These are phyloP conservation scores for Podospora sp. DNA, from an alignment of 495 filamentous ascomycete species.

Conservation along the genomic window DNA sequence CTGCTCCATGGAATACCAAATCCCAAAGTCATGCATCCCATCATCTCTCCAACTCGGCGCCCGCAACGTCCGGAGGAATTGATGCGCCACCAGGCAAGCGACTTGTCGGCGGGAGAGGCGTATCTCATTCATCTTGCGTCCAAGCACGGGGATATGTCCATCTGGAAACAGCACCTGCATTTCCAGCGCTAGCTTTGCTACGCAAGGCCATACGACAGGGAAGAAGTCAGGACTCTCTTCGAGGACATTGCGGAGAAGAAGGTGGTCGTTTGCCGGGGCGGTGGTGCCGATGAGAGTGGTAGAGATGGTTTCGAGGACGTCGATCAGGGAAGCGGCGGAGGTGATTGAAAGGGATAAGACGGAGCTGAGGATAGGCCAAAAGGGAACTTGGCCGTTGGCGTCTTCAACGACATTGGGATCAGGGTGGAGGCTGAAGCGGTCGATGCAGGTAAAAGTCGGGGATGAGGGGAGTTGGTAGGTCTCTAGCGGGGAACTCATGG, in stretches of 20 bases:
- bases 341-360: conserved; percentile 47
- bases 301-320: conserved; percentile 47
- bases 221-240: background rate
- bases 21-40: conserved; percentile 28
- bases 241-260: background rate
- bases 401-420: conserved; percentile 18
- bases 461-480: conserved; percentile 23
- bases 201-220: background rate
- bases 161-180: background rate
- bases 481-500: too few species aligned
- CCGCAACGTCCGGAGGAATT: conserved; percentile 26
- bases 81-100: conserved; percentile 28
- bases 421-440: conserved; percentile 32
- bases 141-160: background rate
- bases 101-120: conserved; percentile 15
- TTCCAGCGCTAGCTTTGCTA: background rate
- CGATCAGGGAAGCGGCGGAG: conserved; percentile 45
- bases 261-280: conserved; percentile 17
- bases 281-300: conserved; percentile 16
- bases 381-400: conserved; percentile 21
- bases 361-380: conserved; percentile 51
- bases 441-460: conserved; percentile 19
- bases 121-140: background rate
- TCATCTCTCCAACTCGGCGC: conserved; percentile 24
- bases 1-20: conserved; percentile 30